These are phyloP conservation scores for Discostella stelligeroides DNA, from an alignment of 108 stramenopile genomes.

Conservation along the genomic window DNA sequence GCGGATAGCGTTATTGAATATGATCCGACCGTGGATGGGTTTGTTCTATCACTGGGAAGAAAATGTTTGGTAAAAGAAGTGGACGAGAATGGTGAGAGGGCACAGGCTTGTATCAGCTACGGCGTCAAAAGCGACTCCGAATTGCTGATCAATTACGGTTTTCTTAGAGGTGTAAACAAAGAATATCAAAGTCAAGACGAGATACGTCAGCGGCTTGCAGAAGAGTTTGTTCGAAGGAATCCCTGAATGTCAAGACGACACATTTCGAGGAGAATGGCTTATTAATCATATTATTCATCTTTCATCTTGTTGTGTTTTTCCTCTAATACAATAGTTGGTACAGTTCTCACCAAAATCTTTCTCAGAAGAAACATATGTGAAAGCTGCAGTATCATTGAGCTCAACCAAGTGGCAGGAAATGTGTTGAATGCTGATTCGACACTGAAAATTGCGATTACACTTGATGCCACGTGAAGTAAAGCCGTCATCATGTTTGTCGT, in stretches of 20 bases:
- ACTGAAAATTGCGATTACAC: slow-evolving; percentile 28
- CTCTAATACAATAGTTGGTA: slow-evolving; percentile 19
- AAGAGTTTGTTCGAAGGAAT: slow-evolving; percentile 28
- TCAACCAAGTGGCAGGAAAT: slow-evolving; percentile 88
- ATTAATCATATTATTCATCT: slow-evolving; percentile 11
- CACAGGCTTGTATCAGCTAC: slow-evolving; percentile 77
- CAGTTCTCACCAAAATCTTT: slow-evolving; percentile 17
- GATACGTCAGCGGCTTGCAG: slow-evolving; percentile 35
- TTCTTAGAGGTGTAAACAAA: slow-evolving; percentile 50
- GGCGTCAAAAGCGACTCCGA: slow-evolving; percentile 68
- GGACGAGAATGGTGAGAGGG: slow-evolving; percentile 40
- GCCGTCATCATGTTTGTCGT: slow-evolving; percentile 10
- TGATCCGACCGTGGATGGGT: slow-evolving; percentile 59
- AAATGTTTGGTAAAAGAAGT: slow-evolving; percentile 63
- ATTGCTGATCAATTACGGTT: slow-evolving; percentile 78
- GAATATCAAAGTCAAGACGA: slow-evolving; percentile 23
- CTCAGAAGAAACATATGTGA: slow-evolving; percentile 60
- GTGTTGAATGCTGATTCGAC: slow-evolving; percentile 92
- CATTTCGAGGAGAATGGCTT: neutral
- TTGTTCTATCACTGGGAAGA: slow-evolving; percentile 54
- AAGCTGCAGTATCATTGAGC: slow-evolving; percentile 81
- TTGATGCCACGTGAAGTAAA: slow-evolving; percentile 36
- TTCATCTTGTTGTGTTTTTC: neutral
- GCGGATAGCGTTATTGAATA: slow-evolving; percentile 76
- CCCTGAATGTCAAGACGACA: slow-evolving; percentile 2